Conservation (phyloP, 2,329 filamentous ascomycete species). For the Aspergillus chevalieri region DNA sequence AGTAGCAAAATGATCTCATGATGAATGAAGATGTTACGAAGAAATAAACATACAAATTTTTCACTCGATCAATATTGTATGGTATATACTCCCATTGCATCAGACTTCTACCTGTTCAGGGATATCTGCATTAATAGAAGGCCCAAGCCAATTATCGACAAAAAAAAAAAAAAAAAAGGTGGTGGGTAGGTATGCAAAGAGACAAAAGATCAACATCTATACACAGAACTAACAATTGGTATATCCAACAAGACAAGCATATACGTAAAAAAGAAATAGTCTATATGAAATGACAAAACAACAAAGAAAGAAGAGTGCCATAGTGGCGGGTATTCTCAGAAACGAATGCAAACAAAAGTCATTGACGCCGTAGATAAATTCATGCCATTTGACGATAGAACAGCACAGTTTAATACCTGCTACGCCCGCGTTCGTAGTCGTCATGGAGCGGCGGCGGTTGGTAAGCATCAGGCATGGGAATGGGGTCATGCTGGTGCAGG, state of each 20-base stretch:
- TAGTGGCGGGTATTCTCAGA: constrained; percentile 15
- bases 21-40: constrained; percentile 6
- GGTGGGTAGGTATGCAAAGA: background rate
- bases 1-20: constrained; percentile 1
- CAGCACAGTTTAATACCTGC: constrained; percentile 2
- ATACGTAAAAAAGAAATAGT: background rate
- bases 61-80: no score
- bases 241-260: constrained; percentile 1
- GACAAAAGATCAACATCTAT: constrained; percentile 1
- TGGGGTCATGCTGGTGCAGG: constrained; percentile 24
- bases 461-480: constrained; percentile 27
- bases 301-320: constrained; percentile 1
- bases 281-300: background rate
- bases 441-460: constrained; percentile 21
- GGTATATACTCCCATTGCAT: no score
- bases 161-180: background rate
- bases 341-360: background rate
- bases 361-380: background rate
- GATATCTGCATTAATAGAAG: no score
- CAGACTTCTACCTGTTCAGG: no score
- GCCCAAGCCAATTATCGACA: background rate
- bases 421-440: constrained; percentile 10
- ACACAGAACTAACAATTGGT: background rate
- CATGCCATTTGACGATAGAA: no score
- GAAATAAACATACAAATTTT: background rate